These are phyloP conservation scores for Choiromyces venosus DNA, from an alignment of 495 filamentous ascomycete genomes.

Conservation along the genomic window DNA sequence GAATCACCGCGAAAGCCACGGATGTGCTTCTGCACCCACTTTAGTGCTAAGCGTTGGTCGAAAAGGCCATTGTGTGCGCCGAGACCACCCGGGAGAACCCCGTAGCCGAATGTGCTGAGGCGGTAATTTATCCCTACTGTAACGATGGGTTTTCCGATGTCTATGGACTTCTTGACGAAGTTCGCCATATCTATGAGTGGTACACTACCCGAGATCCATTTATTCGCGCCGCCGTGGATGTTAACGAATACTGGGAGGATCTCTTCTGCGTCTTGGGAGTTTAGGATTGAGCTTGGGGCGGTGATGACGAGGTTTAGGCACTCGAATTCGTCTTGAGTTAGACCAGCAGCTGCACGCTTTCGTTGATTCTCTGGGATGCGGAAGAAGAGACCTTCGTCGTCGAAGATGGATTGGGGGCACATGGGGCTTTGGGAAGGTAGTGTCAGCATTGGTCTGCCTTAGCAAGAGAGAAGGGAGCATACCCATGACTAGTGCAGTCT, in stretches of 20 bases:
- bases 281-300: neutral
- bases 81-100: constrained; percentile 13
- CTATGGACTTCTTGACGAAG: constrained; percentile 2
- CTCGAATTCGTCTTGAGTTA: neutral
- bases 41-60: constrained; percentile 62
- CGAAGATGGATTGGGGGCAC: neutral
- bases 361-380: neutral
- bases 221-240: neutral
- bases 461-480: neutral
- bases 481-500: neutral
- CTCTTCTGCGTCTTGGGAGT: neutral
- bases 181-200: neutral
- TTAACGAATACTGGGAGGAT: neutral
- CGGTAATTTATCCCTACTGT: constrained; percentile 23
- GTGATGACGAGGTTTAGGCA: neutral
- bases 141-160: constrained; percentile 18
- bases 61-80: constrained; percentile 53
- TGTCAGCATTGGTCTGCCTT: neutral
- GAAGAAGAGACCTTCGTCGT: neutral
- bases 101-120: constrained; percentile 12
- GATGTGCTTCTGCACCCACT: constrained; percentile 68
- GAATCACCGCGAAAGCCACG: constrained; percentile 63
- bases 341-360: neutral
- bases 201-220: neutral
- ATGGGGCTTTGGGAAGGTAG: neutral